Evolutionary conservation across 73 alveolate genomes (phyloP), one percentile per base, ranked within the genome.

Genomic region (Tetrahymena thermophila): DNA sequence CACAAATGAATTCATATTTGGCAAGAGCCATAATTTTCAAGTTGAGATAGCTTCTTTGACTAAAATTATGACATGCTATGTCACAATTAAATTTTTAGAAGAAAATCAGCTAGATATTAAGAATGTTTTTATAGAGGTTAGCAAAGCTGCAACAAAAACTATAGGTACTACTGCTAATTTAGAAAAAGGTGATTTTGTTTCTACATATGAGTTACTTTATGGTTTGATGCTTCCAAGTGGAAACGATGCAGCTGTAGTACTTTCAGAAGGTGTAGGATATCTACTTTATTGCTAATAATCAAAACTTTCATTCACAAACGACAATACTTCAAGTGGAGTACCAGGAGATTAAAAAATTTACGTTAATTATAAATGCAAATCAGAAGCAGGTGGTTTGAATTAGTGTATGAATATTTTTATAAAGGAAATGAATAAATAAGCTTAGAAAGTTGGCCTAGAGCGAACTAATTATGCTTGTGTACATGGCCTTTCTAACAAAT

Each of bases 181-280:
- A 37, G 93, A 96, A 94, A 56, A 84, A 35, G 95, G 95, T 25
- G 97, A 97, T 94, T 35, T 85, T 21, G 50, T 85, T 85, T 95
- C 96, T 9, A 85, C 95, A 10, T 85, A 97, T 95, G 95, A 97
- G 56, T 50, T 97, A 7, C 93, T 97, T 17, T 96, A 94, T 93
- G 98, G 97, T 13, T 56, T 97, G 71, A 97, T 97, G 98, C 94
- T 97, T 34, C 98, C 98, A 5, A 93, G 97, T 37, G 98, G 98
- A 10, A 97, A 97, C 38, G 98, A 97, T 93, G 98, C 98, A 35
- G 97, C 98, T 31, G 71, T 96, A 21, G 96, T 96, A 23, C 85
- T 96, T 35, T 38, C 96, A 7, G 94, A 40, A 35, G 57, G 42
- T 85, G 16, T 94, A 19, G 96, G 96, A 28, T 71, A 71, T 71